Percentiles rank a stretch among this genome's conserved stretches.
Conservation (phyloP, 805 yeast genomes). For the Metschnikowia continentalis region DNA sequence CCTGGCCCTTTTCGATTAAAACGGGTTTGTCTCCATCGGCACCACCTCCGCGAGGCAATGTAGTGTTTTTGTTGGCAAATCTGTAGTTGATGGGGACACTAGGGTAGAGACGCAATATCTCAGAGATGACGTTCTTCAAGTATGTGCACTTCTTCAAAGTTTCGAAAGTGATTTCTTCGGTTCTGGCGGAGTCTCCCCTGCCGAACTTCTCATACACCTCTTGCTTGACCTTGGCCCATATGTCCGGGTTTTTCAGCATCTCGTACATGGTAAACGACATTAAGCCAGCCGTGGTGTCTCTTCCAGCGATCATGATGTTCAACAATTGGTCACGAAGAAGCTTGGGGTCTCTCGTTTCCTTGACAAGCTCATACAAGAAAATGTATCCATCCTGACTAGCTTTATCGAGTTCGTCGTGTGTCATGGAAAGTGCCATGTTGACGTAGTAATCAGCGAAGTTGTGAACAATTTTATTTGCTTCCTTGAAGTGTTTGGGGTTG, state of each 20-base stretch:
- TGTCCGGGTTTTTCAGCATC: slow-evolving; percentile 28
- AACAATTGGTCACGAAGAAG: slow-evolving; percentile 14
- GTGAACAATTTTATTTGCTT: slow-evolving; percentile 7
- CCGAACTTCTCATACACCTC: slow-evolving; percentile 26
- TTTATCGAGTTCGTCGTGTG: slow-evolving; percentile 8
- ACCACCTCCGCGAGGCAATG: slow-evolving; percentile 51
- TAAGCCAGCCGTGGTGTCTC: slow-evolving; percentile 16
- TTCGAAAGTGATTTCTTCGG: slow-evolving; percentile 43
- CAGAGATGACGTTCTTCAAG: slow-evolving; percentile 44
- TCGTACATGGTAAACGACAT: slow-evolving; percentile 20
- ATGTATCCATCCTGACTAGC: slow-evolving; percentile 6
- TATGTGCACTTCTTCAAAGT: slow-evolving; percentile 43
- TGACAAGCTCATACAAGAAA: slow-evolving; percentile 13
- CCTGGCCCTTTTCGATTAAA: slow-evolving; percentile 15
- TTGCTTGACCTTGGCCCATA: slow-evolving; percentile 25
- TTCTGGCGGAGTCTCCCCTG: slow-evolving; percentile 8
- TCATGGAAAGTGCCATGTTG: slow-evolving; percentile 7
- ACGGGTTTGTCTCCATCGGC: slow-evolving; percentile 32
- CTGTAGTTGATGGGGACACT: slow-evolving; percentile 49
- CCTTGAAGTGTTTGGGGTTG: slow-evolving; percentile 8
- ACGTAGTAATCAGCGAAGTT: slow-evolving; percentile 9
- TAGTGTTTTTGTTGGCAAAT: slow-evolving; percentile 41
- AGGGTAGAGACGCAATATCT: slow-evolving; percentile 47
- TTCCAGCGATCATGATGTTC: slow-evolving; percentile 17
- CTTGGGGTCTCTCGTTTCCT: slow-evolving; percentile 12